A percentile compares a stretch with the other conserved stretches of the same genome.
Conservation (phyloP, 208 protist genomes). For the Crithidia sp. region DNA sequence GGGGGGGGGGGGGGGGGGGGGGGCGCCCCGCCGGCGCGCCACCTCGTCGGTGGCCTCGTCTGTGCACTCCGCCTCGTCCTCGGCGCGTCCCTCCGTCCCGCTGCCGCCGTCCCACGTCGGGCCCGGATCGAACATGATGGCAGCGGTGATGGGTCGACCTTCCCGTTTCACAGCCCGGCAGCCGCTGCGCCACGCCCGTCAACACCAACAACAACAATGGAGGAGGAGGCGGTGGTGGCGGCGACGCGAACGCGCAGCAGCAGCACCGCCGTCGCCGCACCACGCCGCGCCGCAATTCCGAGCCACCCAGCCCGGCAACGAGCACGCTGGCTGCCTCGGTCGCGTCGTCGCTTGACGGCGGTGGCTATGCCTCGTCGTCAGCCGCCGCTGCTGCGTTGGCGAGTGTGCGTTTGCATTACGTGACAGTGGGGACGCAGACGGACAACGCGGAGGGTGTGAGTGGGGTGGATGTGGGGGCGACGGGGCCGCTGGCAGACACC, state of each 20-base stretch:
- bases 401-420: constrained; percentile 18
- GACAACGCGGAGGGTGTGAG: neutral
- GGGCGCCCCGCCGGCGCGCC: too few relatives aligned
- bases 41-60: constrained; percentile 33
- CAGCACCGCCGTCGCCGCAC: constrained; percentile 38
- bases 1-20: too few relatives aligned
- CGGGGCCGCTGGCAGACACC: too few relatives aligned
- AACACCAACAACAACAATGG: constrained; percentile 2
- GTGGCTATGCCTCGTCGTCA: neutral
- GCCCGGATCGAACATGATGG: constrained; percentile 30
- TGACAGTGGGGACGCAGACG: constrained; percentile 34
- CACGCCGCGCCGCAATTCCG: constrained; percentile 43
- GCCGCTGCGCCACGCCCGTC: constrained; percentile 35
- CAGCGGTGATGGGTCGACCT: constrained; percentile 58
- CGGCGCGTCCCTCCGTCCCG: constrained; percentile 26
- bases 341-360: constrained; percentile 31
- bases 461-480: too few relatives aligned
- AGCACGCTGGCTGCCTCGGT: constrained; percentile 50
- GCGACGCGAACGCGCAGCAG: constrained; percentile 15
- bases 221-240: neutral
- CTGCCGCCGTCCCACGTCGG: constrained; percentile 41
- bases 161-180: constrained; percentile 25
- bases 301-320: constrained; percentile 36
- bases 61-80: constrained; percentile 33
- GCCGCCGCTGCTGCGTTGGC: constrained; percentile 1